Conservation (phyloP, 108 stramenopile species). For the Nitzschia palea region DNA sequence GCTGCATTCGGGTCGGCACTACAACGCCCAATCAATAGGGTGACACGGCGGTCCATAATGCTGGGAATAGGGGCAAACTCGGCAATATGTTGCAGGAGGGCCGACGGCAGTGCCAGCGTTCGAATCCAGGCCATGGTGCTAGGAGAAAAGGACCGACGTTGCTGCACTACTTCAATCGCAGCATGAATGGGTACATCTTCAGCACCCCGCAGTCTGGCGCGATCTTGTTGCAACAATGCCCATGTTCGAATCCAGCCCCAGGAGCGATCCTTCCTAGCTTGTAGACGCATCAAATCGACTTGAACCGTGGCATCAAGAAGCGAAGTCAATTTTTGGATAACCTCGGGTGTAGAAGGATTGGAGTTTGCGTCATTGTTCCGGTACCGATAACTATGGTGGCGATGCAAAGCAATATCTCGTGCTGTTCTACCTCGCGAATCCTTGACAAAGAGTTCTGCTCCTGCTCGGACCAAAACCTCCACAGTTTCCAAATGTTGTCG, state of each 20-base stretch:
- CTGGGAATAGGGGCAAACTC: slow-evolving; percentile 50
- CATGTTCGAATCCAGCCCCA: slow-evolving; percentile 45
- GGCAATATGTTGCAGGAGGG: slow-evolving; percentile 23
- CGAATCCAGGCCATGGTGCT: slow-evolving; percentile 22
- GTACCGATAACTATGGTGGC: slow-evolving; percentile 3
- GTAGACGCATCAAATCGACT: slow-evolving; percentile 48
- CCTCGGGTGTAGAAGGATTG: slow-evolving; percentile 5
- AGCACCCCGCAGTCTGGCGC: slow-evolving; percentile 32
- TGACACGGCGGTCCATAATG: slow-evolving; percentile 42
- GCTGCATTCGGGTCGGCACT: slow-evolving; percentile 49
- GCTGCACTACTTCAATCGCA: slow-evolving; percentile 17
- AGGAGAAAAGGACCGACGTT: background rate
- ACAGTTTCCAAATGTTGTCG: slow-evolving; percentile 73
- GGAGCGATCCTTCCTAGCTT: slow-evolving; percentile 36
- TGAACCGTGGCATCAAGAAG: slow-evolving; percentile 43
- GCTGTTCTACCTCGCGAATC: slow-evolving; percentile 74
- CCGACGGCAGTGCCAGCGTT: slow-evolving; percentile 8
- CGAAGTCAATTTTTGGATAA: slow-evolving; percentile 15
- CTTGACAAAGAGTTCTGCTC: slow-evolving; percentile 71
- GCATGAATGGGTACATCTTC: slow-evolving; percentile 33
- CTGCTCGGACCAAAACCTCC: slow-evolving; percentile 69
- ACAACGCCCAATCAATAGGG: slow-evolving; percentile 36
- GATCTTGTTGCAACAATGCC: slow-evolving; percentile 52
- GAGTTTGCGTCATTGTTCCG: background rate
- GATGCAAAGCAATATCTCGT: slow-evolving; percentile 53